These are phyloP conservation scores for Calonectria multiphialidica DNA, from an alignment of 2,329 filamentous ascomycete species.

Conservation along the genomic window DNA sequence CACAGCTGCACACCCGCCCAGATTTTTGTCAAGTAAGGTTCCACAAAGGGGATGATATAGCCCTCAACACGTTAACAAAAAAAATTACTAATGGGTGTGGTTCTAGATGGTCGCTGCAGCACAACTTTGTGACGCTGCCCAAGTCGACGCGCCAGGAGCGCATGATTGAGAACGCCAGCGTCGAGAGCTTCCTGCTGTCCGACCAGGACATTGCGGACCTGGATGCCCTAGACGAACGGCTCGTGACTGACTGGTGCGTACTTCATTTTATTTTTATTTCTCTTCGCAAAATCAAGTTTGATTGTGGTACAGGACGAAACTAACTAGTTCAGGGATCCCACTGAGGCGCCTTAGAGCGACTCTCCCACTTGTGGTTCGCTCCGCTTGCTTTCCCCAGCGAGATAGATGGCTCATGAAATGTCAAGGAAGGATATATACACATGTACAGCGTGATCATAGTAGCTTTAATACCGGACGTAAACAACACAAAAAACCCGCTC, in stretches of 20 bases:
- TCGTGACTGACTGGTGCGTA: constrained; percentile 75
- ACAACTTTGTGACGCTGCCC: constrained; percentile 78
- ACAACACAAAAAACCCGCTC: neutral
- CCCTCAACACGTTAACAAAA: neutral
- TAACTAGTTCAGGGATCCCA: constrained; percentile 45
- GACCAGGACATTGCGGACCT: constrained; percentile 72
- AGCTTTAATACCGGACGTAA: neutral
- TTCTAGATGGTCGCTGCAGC: constrained; percentile 79
- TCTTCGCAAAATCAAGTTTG: neutral
- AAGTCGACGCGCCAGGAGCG: constrained; percentile 76
- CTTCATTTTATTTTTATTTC: no score
- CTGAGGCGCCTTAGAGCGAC: constrained; percentile 38
- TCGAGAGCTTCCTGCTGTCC: constrained; percentile 71
- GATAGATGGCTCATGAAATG: neutral
- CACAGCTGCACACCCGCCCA: constrained; percentile 80
- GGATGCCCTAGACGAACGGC: constrained; percentile 76
- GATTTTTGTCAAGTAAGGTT: constrained; percentile 70
- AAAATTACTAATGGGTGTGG: neutral
- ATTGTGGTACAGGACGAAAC: neutral
- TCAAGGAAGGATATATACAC: neutral
- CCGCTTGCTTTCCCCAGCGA: neutral
- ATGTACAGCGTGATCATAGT: neutral
- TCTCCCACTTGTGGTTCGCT: neutral
- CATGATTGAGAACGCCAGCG: constrained; percentile 73
- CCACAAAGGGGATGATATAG: neutral